Base-by-base conservation (phyloP, 2,329 filamentous ascomycete genomes). In the Cyphellophora attinorum region DNA sequence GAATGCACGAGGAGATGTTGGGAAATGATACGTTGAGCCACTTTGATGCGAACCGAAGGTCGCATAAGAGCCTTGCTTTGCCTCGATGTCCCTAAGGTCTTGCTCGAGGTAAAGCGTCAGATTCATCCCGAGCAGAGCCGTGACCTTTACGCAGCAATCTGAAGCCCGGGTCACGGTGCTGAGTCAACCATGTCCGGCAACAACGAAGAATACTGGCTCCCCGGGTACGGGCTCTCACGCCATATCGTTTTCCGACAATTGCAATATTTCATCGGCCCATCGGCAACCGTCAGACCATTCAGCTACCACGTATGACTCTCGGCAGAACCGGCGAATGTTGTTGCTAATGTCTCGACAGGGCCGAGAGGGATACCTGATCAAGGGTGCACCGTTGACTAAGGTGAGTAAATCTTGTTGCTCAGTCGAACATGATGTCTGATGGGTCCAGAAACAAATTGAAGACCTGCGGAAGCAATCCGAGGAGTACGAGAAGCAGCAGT, bases 171-270 rank as follows among this genome's bases (percentile, higher is more conserved):
- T n/a, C n/a, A n/a, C n/a, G n/a, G n/a, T n/a, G n/a, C n/a, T n/a
- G n/a, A n/a, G n/a, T n/a, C n/a, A 25, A 25, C 21, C 8, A 25
- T 25, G 21, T 8, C 8, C 21, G 17, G 27, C 13, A 19, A 33
- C 12, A 17, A 35, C 29, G 55, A 61, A 38, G 58, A 65, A 44
- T 68, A 68, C 47, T 68, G 64, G 57, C 53, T 68, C 28, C 62
- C 64, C 19, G 64, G 64, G 31, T 67, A 61, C 40, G 57, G 58
- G 11, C 58, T 68, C n/a, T 67, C 63, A 28, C 58, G 64, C 27
- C 63, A 67, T 38, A 60, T 68, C 36, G 62, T 68, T 29, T 53
- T 68, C 30, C 59, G 61, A 27, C 60, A 67, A 31, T 62, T 67
- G 31, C 63, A 66, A 38, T 66, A 61, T 42, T 65, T 65, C 40